Conservation (phyloP, 1,139 yeast species). For the Geotrichum cucujoidarum region DNA sequence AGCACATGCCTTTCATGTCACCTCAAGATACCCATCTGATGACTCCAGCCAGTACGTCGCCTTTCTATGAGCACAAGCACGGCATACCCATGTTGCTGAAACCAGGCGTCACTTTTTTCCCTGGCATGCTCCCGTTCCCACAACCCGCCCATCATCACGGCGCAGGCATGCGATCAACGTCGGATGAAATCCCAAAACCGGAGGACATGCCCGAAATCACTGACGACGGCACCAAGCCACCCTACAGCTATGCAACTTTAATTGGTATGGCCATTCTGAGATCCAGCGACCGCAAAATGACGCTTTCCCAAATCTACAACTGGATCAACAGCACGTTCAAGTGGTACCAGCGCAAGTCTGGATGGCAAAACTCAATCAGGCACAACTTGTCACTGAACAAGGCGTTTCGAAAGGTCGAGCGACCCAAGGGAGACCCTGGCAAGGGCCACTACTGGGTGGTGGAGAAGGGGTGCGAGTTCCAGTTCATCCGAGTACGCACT, state of each 20-base stretch:
- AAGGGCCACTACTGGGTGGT: slow-evolving; percentile 97
- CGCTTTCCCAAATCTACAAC: slow-evolving; percentile 81
- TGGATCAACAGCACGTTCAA: slow-evolving; percentile 89
- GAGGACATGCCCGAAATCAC: slow-evolving; percentile 43
- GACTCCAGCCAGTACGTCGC: too few relatives aligned
- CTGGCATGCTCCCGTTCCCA: too few relatives aligned
- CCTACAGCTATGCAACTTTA: slow-evolving; percentile 87
- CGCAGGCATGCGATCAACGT: too few relatives aligned
- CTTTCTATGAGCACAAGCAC: neutral
- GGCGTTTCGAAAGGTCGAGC: slow-evolving; percentile 83
- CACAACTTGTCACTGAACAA: slow-evolving; percentile 79
- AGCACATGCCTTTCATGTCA: neutral
- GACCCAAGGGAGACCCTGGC: slow-evolving; percentile 79
- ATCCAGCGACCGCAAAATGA: slow-evolving; percentile 67
- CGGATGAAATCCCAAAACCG: slow-evolving; percentile 32
- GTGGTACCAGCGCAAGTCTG: slow-evolving; percentile 85
- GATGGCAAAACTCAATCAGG: slow-evolving; percentile 90
- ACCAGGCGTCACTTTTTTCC: too few relatives aligned
- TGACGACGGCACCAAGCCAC: slow-evolving; percentile 65
- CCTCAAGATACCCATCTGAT: neutral
- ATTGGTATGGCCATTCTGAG: slow-evolving; percentile 91
- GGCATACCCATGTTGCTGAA: neutral
- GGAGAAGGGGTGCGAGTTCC: slow-evolving; percentile 73
- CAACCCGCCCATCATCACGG: too few relatives aligned
- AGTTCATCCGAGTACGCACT: slow-evolving; percentile 46